Percentiles rank a stretch among this genome's conserved stretches.
Conservation (phyloP, 2,329 filamentous ascomycete species). For the Botrytis pseudocinerea region DNA sequence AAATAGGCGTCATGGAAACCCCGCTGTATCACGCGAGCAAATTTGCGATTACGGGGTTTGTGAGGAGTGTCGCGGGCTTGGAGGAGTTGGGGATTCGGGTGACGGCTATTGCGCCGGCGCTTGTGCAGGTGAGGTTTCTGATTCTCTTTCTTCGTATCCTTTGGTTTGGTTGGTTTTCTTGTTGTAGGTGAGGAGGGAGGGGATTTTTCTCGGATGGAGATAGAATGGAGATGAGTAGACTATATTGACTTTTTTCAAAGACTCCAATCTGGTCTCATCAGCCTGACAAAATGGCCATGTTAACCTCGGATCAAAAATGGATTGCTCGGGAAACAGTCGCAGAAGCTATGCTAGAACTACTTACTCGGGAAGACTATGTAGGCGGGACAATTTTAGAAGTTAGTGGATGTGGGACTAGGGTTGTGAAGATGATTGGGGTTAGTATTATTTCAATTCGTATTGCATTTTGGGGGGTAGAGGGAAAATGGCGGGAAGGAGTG, state of each 20-base stretch:
- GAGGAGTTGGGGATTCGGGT: constrained; percentile 45
- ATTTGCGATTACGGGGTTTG: constrained; percentile 19
- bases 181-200: too few relatives aligned
- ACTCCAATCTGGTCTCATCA: constrained; percentile 9
- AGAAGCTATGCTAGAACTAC: constrained; percentile 25
- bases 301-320: constrained; percentile 37
- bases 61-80: constrained; percentile 30
- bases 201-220: too few relatives aligned
- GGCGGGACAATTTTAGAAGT: constrained; percentile 49
- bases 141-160: neutral
- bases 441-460: neutral
- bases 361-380: constrained; percentile 40
- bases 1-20: constrained; percentile 42
- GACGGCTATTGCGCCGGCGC: constrained; percentile 47
- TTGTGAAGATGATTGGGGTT: constrained; percentile 18
- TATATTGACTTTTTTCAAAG: neutral
- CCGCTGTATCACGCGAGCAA: constrained; percentile 40
- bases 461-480: neutral
- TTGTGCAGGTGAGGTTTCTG: constrained; percentile 39
- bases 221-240: neutral
- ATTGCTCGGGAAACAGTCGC: constrained; percentile 46
- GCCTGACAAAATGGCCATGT: constrained; percentile 8
- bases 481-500: neutral
- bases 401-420: constrained; percentile 34
- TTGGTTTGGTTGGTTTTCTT: neutral